These are phyloP conservation scores for Seiridium unicorne DNA, from an alignment of 2,329 filamentous ascomycete species.

Conservation along the genomic window DNA sequence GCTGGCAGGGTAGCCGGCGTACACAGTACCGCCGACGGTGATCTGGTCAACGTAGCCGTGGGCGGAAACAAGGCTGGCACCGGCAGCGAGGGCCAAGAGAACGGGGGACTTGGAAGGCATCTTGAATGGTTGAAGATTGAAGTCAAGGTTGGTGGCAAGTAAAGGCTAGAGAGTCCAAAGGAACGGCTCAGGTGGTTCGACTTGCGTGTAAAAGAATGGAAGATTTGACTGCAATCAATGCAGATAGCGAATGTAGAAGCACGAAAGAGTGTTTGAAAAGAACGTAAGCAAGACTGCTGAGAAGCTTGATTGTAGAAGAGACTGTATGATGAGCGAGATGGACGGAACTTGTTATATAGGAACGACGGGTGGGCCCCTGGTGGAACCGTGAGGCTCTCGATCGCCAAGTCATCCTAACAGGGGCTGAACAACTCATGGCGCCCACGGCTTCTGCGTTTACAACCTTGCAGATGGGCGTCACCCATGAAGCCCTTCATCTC, in stretches of 20 bases:
- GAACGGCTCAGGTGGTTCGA: not conserved
- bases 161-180: not conserved
- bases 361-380: not conserved
- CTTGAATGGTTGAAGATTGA: not conserved
- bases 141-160: slow-evolving; percentile 8
- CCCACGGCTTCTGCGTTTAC: not conserved
- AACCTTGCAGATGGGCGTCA: not conserved
- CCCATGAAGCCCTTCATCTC: not conserved
- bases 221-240: slow-evolving; percentile 12
- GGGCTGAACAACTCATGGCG: not conserved
- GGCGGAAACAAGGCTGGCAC: slow-evolving; percentile 22
- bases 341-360: not conserved
- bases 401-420: not conserved
- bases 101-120: slow-evolving; percentile 11
- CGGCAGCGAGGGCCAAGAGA: slow-evolving; percentile 11
- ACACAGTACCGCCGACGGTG: slow-evolving; percentile 17
- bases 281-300: slow-evolving; percentile 11
- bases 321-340: not conserved
- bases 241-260: slow-evolving; percentile 14
- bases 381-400: not conserved
- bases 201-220: slow-evolving; percentile 13
- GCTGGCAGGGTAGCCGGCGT: slow-evolving; percentile 15
- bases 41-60: slow-evolving; percentile 30
- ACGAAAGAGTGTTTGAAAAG: slow-evolving; percentile 11
- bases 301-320: not conserved